These are phyloP conservation scores for Actinomucor elegans DNA, from an alignment of 371 early-diverging fungal genomes.

Conservation along the genomic window DNA sequence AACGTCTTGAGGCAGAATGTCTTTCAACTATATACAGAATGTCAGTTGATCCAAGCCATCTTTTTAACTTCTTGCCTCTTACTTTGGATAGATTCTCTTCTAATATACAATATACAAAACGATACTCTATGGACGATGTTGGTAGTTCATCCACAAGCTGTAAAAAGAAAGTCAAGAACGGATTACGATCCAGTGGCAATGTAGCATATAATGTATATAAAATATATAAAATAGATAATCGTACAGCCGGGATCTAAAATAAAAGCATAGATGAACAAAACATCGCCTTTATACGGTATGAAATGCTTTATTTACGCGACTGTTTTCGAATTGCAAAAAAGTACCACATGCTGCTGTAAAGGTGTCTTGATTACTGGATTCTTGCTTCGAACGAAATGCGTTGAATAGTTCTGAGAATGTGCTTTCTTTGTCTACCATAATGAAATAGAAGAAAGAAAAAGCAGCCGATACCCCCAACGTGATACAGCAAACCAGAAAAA, in stretches of 20 bases:
- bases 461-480: no score
- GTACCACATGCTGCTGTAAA: conserved; percentile 15
- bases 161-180: conserved; percentile 48
- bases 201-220: conserved; percentile 37
- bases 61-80: neutral
- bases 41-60: neutral
- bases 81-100: conserved; percentile 30
- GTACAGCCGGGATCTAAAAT: conserved; percentile 18
- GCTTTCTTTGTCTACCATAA: neutral
- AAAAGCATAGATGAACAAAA: neutral
- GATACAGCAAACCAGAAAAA: no score
- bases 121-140: conserved; percentile 22
- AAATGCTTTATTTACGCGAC: conserved; percentile 4
- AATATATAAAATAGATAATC: conserved; percentile 38
- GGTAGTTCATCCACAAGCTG: conserved; percentile 29
- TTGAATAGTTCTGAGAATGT: conserved; percentile 12
- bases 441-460: neutral
- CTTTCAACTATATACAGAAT: conserved; percentile 17
- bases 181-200: conserved; percentile 32
- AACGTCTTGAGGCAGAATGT: conserved; percentile 22
- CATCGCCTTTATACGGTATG: neutral
- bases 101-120: conserved; percentile 40
- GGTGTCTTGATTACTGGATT: neutral
- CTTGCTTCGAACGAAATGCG: conserved; percentile 2
- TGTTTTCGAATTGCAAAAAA: conserved; percentile 14